Evolutionary conservation across 306 rosid species (phyloP).

Genomic region (Quercus engelmannii): DNA sequence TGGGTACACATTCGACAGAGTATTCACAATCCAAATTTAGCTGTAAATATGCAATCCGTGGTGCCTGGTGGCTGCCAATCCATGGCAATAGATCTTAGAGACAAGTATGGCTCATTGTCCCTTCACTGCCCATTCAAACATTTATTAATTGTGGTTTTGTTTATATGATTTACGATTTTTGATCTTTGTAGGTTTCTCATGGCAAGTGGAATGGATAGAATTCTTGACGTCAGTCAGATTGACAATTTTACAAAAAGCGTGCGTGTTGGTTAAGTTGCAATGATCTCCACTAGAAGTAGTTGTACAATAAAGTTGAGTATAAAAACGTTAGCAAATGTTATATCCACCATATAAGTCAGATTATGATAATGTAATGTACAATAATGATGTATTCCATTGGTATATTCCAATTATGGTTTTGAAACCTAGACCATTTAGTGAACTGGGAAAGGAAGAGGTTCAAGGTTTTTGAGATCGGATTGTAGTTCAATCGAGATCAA

Average conservation of each 20-base stretch:
- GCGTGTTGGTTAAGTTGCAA: background rate
- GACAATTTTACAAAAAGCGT: constrained; percentile 27
- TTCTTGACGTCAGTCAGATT: constrained; percentile 58
- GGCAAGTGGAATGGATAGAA: constrained; percentile 47
- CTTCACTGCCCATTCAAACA: background rate
- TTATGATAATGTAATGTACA: too few relatives aligned
- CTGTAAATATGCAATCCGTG: constrained; percentile 74
- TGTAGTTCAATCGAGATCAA: too few relatives aligned
- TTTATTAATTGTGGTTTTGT: background rate
- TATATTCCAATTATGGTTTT: too few relatives aligned
- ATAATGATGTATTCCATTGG: too few relatives aligned
- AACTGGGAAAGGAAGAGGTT: too few relatives aligned
- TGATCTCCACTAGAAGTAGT: background rate
- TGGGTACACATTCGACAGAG: constrained; percentile 86
- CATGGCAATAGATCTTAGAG: constrained; percentile 63
- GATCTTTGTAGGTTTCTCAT: constrained; percentile 54
- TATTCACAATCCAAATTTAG: constrained; percentile 89
- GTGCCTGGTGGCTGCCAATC: constrained; percentile 60
- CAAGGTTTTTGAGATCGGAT: too few relatives aligned
- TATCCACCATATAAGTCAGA: too few relatives aligned
- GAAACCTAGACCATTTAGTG: too few relatives aligned
- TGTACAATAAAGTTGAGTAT: too few relatives aligned
- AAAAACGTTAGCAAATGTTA: too few relatives aligned
- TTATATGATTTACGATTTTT: constrained; percentile 3
- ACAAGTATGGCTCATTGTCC: constrained; percentile 46